Conservation (phyloP, 2,329 filamentous ascomycete genomes). For the Diplodia mutila region DNA sequence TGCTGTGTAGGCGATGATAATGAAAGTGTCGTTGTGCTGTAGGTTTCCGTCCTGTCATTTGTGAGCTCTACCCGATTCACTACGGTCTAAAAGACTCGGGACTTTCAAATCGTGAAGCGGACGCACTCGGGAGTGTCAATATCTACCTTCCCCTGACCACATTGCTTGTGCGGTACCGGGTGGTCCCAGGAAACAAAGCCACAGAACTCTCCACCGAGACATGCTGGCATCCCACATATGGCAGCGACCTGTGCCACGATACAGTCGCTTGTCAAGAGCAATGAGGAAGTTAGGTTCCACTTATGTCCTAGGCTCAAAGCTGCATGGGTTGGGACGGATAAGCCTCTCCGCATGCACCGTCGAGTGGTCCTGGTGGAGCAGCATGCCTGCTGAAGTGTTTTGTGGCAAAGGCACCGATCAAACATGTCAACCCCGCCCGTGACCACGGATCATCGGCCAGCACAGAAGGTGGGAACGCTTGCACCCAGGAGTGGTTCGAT, state of each 20-base stretch:
- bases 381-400: not conserved
- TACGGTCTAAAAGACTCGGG: not conserved
- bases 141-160: not conserved
- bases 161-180: not conserved
- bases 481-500: slow-evolving; percentile 15
- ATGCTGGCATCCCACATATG: not conserved
- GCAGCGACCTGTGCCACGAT: slow-evolving; percentile 1
- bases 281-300: not conserved
- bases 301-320: not conserved
- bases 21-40: not conserved
- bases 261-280: not conserved
- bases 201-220: not conserved
- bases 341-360: slow-evolving; percentile 1
- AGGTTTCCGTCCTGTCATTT: not conserved
- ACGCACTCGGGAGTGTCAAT: not conserved
- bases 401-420: slow-evolving; percentile 5
- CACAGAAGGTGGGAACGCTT: slow-evolving; percentile 16
- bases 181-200: not conserved
- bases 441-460: slow-evolving; percentile 7
- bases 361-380: not conserved
- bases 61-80: not conserved
- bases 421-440: slow-evolving; percentile 2
- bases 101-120: not conserved
- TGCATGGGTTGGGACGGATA: not conserved
- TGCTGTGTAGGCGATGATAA: not conserved